These are phyloP conservation scores for Paramecium sonneborni DNA, from an alignment of 73 alveolate species.

Conservation along the genomic window DNA sequence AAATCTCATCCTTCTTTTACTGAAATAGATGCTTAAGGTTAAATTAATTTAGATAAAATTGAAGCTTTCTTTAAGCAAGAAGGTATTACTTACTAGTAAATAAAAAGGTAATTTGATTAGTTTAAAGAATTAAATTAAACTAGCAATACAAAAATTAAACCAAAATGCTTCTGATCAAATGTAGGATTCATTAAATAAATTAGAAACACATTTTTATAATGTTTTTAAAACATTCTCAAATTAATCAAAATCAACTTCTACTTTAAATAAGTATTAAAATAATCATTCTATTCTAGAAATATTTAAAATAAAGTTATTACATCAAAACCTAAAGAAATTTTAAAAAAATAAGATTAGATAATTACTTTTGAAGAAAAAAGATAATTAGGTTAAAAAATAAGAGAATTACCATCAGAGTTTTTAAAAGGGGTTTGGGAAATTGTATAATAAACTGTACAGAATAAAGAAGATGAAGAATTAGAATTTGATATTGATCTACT, in stretches of 20 bases:
- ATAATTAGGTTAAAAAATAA: constrained; percentile 52
- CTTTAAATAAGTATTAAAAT: background rate
- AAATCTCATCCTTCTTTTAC: background rate
- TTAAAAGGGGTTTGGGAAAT: constrained; percentile 67
- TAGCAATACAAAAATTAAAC: background rate
- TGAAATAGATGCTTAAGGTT: background rate
- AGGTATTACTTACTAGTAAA: constrained; percentile 11
- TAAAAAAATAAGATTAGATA: background rate
- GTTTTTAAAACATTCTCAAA: background rate
- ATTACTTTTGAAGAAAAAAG: constrained; percentile 50
- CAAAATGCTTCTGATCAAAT: background rate
- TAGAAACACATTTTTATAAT: background rate
- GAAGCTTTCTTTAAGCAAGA: background rate
- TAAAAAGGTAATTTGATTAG: background rate
- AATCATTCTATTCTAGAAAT: background rate
- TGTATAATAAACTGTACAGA: background rate
- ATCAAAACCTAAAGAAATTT: background rate
- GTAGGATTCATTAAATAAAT: background rate
- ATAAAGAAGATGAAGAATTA: constrained; percentile 68
- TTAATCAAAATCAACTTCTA: background rate
- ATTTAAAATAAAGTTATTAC: background rate
- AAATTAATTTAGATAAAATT: background rate
- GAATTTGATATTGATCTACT: constrained; percentile 87
- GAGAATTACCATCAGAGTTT: constrained; percentile 54
- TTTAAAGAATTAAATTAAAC: background rate